Evolutionary conservation across 495 filamentous ascomycete genomes (phyloP).

Genomic region (Penicillium lividum): DNA sequence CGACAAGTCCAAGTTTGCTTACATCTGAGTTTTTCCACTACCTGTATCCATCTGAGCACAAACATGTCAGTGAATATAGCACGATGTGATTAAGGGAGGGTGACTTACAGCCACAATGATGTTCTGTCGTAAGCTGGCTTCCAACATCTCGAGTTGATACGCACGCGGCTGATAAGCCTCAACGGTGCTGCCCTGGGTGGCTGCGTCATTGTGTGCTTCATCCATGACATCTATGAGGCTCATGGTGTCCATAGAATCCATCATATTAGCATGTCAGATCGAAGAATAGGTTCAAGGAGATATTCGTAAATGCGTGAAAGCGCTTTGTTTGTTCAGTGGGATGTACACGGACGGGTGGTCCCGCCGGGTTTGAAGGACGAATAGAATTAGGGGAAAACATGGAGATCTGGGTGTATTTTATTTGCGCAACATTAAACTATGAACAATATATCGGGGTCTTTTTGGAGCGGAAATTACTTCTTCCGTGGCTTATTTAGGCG

Average conservation of each 20-base stretch:
- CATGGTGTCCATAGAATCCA: conserved; percentile 10
- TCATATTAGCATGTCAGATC: not conserved
- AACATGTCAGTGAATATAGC: not conserved
- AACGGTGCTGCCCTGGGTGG: conserved; percentile 6
- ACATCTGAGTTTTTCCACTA: conserved; percentile 91
- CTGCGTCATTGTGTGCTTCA: not conserved
- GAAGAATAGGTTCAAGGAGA: not conserved
- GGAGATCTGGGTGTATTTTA: not conserved
- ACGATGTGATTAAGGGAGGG: not conserved
- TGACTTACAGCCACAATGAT: conserved; percentile 76
- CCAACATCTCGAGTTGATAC: conserved; percentile 91
- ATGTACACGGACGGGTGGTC: not conserved
- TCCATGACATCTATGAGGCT: conserved; percentile 12
- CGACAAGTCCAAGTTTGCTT: conserved; percentile 31
- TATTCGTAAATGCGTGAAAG: not conserved
- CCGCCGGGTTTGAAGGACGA: not conserved
- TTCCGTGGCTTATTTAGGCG: too few species aligned
- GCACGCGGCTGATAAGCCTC: conserved; percentile 52
- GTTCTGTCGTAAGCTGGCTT: conserved; percentile 74
- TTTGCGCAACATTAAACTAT: not conserved
- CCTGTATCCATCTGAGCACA: conserved; percentile 82
- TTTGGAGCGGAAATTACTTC: too few species aligned
- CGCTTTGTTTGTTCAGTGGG: not conserved
- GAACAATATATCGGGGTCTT: too few species aligned
- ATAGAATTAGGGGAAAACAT: not conserved